These are phyloP conservation scores for Mycosphaerella sp. DNA, from an alignment of 2,329 filamentous ascomycete genomes.

Conservation along the genomic window DNA sequence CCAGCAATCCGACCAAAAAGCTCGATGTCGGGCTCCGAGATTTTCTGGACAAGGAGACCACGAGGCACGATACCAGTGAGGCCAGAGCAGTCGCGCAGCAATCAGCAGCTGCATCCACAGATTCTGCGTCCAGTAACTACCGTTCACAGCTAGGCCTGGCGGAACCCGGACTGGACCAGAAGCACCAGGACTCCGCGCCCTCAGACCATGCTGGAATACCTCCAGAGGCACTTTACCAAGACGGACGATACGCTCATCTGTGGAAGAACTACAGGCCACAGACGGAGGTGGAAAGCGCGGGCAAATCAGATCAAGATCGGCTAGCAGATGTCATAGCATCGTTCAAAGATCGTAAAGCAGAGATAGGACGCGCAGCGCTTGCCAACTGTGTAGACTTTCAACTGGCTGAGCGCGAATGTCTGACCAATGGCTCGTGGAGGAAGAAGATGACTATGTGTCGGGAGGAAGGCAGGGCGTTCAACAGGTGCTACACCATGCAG, in stretches of 20 bases:
- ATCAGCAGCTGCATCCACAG: conserved; percentile 22
- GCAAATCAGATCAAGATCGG: conserved; percentile 71
- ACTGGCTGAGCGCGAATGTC: conserved; percentile 75
- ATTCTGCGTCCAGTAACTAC: conserved; percentile 30
- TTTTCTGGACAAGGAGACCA: conserved; percentile 75
- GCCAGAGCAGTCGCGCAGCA: conserved; percentile 7
- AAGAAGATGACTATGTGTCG: conserved; percentile 75
- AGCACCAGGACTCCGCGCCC: conserved; percentile 21
- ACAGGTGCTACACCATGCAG: conserved; percentile 85
- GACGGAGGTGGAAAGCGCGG: conserved; percentile 59
- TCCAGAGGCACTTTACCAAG: conserved; percentile 56
- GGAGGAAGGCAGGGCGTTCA: conserved; percentile 68
- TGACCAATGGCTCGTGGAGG: conserved; percentile 61
- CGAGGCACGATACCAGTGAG: conserved; percentile 51
- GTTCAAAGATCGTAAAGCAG: conserved; percentile 73
- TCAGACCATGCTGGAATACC: conserved; percentile 38
- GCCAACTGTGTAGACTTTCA: conserved; percentile 93
- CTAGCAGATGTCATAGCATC: conserved; percentile 72
- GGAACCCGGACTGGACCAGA: conserved; percentile 21
- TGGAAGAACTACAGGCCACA: conserved; percentile 88
- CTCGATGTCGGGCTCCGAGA: conserved; percentile 79
- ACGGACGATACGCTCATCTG: conserved; percentile 73
- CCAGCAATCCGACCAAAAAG: conserved; percentile 61
- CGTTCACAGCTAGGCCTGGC: conserved; percentile 29
- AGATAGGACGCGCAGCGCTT: conserved; percentile 72